Percentiles rank a stretch among this genome's conserved stretches.
Conservation (phyloP, 345 rosid genomes). For the Syzygium aromaticum region DNA sequence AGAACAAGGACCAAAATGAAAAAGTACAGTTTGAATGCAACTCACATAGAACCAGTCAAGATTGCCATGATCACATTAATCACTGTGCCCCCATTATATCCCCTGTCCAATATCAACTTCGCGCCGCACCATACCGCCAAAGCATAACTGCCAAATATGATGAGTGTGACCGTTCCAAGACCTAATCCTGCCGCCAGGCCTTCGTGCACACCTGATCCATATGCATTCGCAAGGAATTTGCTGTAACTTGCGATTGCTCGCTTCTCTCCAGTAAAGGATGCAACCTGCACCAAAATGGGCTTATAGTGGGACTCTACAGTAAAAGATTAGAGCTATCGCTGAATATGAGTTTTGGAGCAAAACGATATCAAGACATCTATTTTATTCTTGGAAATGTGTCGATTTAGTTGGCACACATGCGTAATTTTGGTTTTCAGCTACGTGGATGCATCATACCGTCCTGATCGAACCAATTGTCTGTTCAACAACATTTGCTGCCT, state of each 20-base stretch:
- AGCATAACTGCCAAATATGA: constrained; percentile 44
- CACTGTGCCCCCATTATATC: constrained; percentile 62
- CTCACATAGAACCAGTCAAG: constrained; percentile 70
- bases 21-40: not conserved
- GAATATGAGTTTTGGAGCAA: constrained; percentile 39
- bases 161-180: constrained; percentile 27
- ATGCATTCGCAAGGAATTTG: constrained; percentile 46
- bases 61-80: constrained; percentile 64
- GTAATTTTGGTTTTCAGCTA: not conserved
- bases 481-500: constrained; percentile 63
- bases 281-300: constrained; percentile 42
- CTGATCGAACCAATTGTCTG: constrained; percentile 75
- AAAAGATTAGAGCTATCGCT: constrained; percentile 26
- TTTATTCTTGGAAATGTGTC: not conserved
- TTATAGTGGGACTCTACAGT: constrained; percentile 14
- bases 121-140: constrained; percentile 78
- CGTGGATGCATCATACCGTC: constrained; percentile 36
- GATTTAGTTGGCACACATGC: not conserved
- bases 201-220: constrained; percentile 50
- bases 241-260: constrained; percentile 51
- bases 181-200: constrained; percentile 66
- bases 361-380: not conserved
- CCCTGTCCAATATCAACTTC: constrained; percentile 61
- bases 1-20: not conserved
- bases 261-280: constrained; percentile 82